Conservation (phyloP, 2,329 filamentous ascomycete genomes). For the Sporothrix protearum region DNA sequence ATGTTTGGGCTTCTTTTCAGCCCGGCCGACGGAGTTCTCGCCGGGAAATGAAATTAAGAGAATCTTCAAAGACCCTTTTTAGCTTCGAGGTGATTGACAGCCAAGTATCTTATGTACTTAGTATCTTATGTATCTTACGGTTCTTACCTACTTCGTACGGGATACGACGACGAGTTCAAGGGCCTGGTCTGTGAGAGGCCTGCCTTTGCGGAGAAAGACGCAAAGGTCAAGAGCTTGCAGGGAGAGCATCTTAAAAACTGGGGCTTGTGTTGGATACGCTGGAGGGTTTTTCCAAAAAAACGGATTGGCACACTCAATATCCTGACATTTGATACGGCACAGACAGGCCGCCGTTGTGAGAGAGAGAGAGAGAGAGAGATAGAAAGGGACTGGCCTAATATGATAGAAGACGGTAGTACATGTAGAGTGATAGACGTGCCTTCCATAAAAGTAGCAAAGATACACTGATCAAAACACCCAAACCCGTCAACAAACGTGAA, state of each 20-base stretch:
- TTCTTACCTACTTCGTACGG: too few relatives aligned
- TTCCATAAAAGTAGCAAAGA: not conserved
- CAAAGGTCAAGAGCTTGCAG: not conserved
- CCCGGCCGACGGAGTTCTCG: not conserved
- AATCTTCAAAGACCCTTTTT: not conserved
- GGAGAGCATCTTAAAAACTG: constrained; percentile 6
- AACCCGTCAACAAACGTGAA: not conserved
- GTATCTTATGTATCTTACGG: not conserved
- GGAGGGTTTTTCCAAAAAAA: not conserved
- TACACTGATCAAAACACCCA: not conserved
- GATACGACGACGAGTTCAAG: not conserved
- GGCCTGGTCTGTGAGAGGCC: not conserved
- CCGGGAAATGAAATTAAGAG: not conserved
- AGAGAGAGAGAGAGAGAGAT: not conserved
- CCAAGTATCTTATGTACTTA: not conserved
- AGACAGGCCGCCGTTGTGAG: not conserved
- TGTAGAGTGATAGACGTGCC: not conserved
- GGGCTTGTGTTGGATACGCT: not conserved
- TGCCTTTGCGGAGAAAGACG: constrained; percentile 2
- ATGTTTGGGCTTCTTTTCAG: not conserved
- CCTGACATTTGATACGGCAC: not conserved
- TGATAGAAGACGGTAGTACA: too few relatives aligned
- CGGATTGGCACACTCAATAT: not conserved
- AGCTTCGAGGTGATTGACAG: not conserved
- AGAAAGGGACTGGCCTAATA: too few relatives aligned